A percentile compares a stretch with the other conserved stretches of the same genome.
Evolutionary conservation across 1,284 basidiomycete genomes (phyloP).

Genomic region (Malassezia nana): DNA sequence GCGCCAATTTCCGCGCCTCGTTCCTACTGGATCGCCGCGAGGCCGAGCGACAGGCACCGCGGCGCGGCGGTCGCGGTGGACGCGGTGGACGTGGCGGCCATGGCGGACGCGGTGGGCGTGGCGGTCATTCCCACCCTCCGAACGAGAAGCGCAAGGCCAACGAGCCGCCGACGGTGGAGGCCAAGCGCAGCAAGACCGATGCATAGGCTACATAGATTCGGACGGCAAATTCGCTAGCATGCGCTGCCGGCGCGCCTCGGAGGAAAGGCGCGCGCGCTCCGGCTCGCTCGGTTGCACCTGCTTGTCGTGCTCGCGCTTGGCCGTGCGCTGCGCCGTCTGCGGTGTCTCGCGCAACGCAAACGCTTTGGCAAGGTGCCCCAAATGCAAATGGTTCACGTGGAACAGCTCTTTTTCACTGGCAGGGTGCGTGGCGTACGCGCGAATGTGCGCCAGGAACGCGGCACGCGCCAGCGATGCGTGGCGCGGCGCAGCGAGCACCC

Average conservation of each 20-base stretch:
- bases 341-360: slow-evolving; percentile 93
- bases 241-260: neutral
- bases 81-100: slow-evolving; percentile 45
- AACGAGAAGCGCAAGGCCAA: slow-evolving; percentile 34
- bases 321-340: slow-evolving; percentile 53
- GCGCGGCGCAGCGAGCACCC: slow-evolving; percentile 72
- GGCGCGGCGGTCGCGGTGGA: slow-evolving; percentile 30
- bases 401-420: slow-evolving; percentile 89
- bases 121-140: slow-evolving; percentile 13
- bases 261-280: neutral
- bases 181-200: slow-evolving; percentile 14
- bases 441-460: slow-evolving; percentile 82
- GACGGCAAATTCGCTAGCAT: slow-evolving; percentile 17
- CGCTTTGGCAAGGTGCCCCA: slow-evolving; percentile 91
- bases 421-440: slow-evolving; percentile 96
- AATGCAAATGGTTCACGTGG: slow-evolving; percentile 81
- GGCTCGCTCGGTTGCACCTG: neutral
- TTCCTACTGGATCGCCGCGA: slow-evolving; percentile 50
- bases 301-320: slow-evolving; percentile 18
- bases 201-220: slow-evolving; percentile 15
- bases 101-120: slow-evolving; percentile 7
- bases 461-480: slow-evolving; percentile 67
- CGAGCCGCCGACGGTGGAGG: slow-evolving; percentile 11
- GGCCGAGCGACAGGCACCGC: slow-evolving; percentile 54
- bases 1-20: slow-evolving; percentile 55